Evolutionary conservation across 2,329 filamentous ascomycete species (phyloP).

Genomic region (Beauveria bassiana): DNA sequence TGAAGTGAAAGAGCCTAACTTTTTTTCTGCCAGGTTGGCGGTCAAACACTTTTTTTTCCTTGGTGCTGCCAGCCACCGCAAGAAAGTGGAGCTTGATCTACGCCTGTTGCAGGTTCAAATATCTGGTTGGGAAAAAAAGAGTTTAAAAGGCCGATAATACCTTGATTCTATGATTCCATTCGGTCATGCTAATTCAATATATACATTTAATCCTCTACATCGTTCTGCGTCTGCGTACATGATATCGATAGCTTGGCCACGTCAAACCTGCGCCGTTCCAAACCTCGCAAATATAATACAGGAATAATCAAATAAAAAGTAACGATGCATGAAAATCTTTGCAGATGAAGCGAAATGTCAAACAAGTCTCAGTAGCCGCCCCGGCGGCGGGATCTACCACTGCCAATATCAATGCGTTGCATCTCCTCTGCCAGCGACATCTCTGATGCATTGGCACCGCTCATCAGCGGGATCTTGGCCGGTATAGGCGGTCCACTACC

Average conservation of each 20-base stretch:
- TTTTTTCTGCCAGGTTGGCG: constrained; percentile 20
- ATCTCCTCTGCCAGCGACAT: constrained; percentile 64
- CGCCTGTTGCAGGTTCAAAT: no score
- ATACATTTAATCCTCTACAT: neutral
- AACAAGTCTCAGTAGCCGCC: constrained; percentile 29
- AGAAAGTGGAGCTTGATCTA: neutral
- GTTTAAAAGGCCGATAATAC: neutral
- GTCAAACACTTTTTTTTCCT: neutral
- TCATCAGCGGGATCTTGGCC: constrained; percentile 60
- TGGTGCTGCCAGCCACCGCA: neutral
- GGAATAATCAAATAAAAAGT: neutral
- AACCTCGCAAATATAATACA: constrained; percentile 10
- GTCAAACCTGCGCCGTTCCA: neutral
- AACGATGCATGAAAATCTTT: neutral
- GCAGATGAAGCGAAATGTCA: neutral
- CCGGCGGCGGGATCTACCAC: constrained; percentile 47
- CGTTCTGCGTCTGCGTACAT: neutral
- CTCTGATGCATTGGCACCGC: constrained; percentile 35
- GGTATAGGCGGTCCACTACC: constrained; percentile 50
- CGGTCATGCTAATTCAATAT: neutral
- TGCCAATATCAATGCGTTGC: constrained; percentile 58
- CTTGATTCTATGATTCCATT: neutral
- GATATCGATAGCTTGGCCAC: neutral
- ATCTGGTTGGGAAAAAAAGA: no score
- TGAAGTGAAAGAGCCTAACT: constrained; percentile 12